phyloP scores from a whole-genome alignment of 1,139 yeast genomes.

The Blastobotrys apis region DNA sequence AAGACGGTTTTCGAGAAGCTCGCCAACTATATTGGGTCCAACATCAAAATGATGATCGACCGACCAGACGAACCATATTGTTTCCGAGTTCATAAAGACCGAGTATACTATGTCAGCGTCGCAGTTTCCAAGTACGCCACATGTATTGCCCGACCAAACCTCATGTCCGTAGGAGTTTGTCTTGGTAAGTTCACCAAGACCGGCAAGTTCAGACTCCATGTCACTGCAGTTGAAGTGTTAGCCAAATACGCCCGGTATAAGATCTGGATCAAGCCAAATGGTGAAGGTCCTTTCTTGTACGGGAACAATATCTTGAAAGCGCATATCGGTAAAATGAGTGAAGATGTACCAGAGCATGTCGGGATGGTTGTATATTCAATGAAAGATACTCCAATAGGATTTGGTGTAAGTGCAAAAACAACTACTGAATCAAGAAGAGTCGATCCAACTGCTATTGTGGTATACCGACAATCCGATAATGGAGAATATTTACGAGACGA shows the following conservation, averaged over 20 bases:
- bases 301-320: constrained; percentile 97
- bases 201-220: constrained; percentile 91
- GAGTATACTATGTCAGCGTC: constrained; percentile 90
- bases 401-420: constrained; percentile 91
- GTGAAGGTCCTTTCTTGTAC: constrained; percentile 97
- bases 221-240: constrained; percentile 79
- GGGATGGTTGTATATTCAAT: constrained; percentile 89
- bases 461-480: constrained; percentile 95
- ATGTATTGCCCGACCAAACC: constrained; percentile 77
- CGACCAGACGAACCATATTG: constrained; percentile 90
- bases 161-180: constrained; percentile 91
- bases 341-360: constrained; percentile 96
- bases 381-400: constrained; percentile 92
- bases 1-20: constrained; percentile 92
- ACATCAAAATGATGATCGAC: constrained; percentile 82
- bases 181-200: constrained; percentile 97
- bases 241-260: constrained; percentile 89
- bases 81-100: constrained; percentile 89
- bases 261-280: constrained; percentile 93
- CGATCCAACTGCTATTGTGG: constrained; percentile 92
- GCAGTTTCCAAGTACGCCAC: constrained; percentile 83
- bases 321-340: constrained; percentile 93
- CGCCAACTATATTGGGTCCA: constrained; percentile 93
- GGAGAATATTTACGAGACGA: constrained; percentile 98
- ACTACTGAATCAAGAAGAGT: constrained; percentile 84